Conservation (phyloP, 805 yeast genomes). For the Candida parachauliodes region DNA sequence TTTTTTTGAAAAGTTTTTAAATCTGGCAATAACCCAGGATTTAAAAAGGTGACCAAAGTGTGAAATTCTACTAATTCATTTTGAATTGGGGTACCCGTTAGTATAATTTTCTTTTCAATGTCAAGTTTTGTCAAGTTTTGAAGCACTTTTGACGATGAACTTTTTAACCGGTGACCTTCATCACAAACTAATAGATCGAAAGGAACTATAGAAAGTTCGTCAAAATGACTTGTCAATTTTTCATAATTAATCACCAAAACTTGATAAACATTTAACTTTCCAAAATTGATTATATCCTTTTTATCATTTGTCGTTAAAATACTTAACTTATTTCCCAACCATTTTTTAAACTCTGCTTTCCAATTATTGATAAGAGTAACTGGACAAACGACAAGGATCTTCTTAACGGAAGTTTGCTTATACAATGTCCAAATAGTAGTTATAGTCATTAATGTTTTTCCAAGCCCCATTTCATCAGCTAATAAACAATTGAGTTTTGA, state of each 20-base stretch:
- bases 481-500: slow-evolving; percentile 62
- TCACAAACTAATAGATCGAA: slow-evolving; percentile 83
- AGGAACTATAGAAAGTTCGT: slow-evolving; percentile 44
- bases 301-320: slow-evolving; percentile 62
- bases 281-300: slow-evolving; percentile 55
- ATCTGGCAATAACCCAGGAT: slow-evolving; percentile 77
- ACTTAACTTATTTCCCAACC: slow-evolving; percentile 74
- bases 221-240: slow-evolving; percentile 54
- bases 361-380: slow-evolving; percentile 86
- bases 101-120: slow-evolving; percentile 54
- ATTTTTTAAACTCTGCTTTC: slow-evolving; percentile 83
- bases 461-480: slow-evolving; percentile 96
- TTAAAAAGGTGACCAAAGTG: slow-evolving; percentile 75
- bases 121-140: slow-evolving; percentile 55
- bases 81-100: slow-evolving; percentile 93
- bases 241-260: slow-evolving; percentile 88
- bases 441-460: slow-evolving; percentile 75
- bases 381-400: slow-evolving; percentile 82
- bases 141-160: slow-evolving; percentile 65
- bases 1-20: slow-evolving; percentile 54
- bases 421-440: slow-evolving; percentile 79
- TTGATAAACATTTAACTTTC: slow-evolving; percentile 69
- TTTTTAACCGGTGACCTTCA: slow-evolving; percentile 91
- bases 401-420: slow-evolving; percentile 61
- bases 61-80: slow-evolving; percentile 84